Evolutionary conservation across 2,329 filamentous ascomycete genomes (phyloP).

Genomic region (Drechslerella dactyloides): DNA sequence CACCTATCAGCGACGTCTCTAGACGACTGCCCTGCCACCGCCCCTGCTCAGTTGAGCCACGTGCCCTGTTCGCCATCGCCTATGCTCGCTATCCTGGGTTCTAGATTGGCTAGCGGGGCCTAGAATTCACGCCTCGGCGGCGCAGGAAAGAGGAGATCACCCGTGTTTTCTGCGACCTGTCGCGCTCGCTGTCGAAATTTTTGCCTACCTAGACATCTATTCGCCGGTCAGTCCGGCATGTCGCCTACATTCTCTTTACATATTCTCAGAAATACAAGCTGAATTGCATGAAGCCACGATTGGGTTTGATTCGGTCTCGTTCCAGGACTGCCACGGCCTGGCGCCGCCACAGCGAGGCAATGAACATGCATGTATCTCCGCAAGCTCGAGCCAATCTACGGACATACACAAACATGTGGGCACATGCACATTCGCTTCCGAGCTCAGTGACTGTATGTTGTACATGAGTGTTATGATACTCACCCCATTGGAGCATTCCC

Average conservation of each 20-base stretch:
- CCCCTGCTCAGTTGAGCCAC: conserved; percentile 1
- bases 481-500: neutral
- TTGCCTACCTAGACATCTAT: neutral
- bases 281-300: no score
- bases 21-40: neutral
- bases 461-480: neutral
- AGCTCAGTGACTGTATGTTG: no score
- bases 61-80: conserved; percentile 7
- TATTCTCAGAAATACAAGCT: no score
- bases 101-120: conserved; percentile 6
- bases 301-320: no score
- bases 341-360: no score
- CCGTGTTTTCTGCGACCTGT: no score
- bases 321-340: no score
- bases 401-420: no score
- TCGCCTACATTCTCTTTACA: no score
- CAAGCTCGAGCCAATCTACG: no score
- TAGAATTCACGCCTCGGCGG: neutral
- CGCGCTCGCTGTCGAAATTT: neutral
- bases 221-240: neutral
- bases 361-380: no score
- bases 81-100: conserved; percentile 3
- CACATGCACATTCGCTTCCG: no score
- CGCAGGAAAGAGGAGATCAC: neutral
- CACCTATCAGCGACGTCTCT: conserved; percentile 1